These are phyloP conservation scores for Fusarium ambrosium DNA, from an alignment of 2,329 filamentous ascomycete genomes.

Conservation along the genomic window DNA sequence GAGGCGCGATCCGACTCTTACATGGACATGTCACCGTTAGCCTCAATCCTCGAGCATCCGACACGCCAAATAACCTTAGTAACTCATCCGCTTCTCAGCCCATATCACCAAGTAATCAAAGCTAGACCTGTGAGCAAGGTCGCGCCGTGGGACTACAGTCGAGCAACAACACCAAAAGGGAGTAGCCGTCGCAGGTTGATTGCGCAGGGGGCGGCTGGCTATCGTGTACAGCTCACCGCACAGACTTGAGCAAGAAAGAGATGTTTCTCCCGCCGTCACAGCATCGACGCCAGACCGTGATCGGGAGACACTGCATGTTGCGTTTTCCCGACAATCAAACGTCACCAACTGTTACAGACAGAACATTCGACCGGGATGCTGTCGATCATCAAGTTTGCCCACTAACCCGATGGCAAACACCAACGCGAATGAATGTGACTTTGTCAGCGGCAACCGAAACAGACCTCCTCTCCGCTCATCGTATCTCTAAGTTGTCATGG, in stretches of 20 bases:
- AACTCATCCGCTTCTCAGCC: constrained; percentile 11
- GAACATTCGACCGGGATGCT: background rate
- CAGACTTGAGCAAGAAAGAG: constrained; percentile 8
- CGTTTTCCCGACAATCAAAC: constrained; percentile 34
- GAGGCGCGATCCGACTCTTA: background rate
- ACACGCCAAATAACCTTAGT: background rate
- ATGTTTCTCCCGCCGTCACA: constrained; percentile 18
- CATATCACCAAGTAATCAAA: constrained; percentile 18
- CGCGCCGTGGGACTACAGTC: background rate
- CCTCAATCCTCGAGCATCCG: constrained; percentile 10
- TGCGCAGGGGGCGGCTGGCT: constrained; percentile 20
- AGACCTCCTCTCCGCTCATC: background rate
- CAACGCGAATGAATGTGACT: background rate
- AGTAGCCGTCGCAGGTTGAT: constrained; percentile 34
- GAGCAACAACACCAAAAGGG: constrained; percentile 1
- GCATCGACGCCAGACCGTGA: constrained; percentile 13
- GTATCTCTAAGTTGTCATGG: constrained; percentile 5
- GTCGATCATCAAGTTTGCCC: background rate
- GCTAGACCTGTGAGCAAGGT: constrained; percentile 16
- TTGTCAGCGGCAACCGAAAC: constrained; percentile 20
- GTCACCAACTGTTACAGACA: constrained; percentile 30
- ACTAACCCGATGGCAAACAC: background rate
- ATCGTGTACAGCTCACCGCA: background rate
- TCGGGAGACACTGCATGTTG: constrained; percentile 34
- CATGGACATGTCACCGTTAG: background rate